Percentiles rank a stretch among this genome's conserved stretches.
These are phyloP conservation scores for Logfia minima DNA, from an alignment of 129 eudicot genomes.

Conservation along the genomic window DNA sequence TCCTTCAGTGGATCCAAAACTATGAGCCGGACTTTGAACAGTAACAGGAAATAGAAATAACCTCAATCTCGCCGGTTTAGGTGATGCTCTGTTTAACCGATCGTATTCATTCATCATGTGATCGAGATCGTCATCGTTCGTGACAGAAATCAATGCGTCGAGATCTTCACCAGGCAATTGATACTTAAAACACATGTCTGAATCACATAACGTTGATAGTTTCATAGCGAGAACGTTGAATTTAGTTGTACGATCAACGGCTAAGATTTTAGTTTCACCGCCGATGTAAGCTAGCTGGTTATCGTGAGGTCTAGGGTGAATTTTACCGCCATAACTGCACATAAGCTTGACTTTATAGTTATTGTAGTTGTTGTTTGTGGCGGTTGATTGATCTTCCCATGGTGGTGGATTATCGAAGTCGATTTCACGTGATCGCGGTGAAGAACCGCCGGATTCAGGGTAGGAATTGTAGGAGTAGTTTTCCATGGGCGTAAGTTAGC, in stretches of 20 bases:
- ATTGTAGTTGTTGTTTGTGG: conserved; percentile 10
- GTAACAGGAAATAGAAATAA: conserved; percentile 57
- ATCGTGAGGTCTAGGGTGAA: conserved; percentile 84
- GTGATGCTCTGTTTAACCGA: conserved; percentile 55
- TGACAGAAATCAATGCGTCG: conserved; percentile 87
- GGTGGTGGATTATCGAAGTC: conserved; percentile 88
- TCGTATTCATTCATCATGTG: conserved; percentile 97
- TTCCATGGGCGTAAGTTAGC: conserved; percentile 51
- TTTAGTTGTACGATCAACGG: conserved; percentile 65
- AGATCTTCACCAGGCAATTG: conserved; percentile 95
- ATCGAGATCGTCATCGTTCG: conserved; percentile 89
- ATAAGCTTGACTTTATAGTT: conserved; percentile 76
- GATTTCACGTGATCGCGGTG: conserved; percentile 89
- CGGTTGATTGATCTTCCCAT: conserved; percentile 61
- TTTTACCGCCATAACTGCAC: conserved; percentile 96
- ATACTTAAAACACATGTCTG: conserved; percentile 68
- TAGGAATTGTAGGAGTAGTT: conserved; percentile 75
- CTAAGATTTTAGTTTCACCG: conserved; percentile 83
- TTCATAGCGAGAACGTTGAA: conserved; percentile 47
- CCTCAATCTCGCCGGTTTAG: conserved; percentile 77
- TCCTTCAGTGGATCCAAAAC: conserved; percentile 62
- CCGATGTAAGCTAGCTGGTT: conserved; percentile 74
- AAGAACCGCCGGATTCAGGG: conserved; percentile 92
- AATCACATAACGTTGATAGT: conserved; percentile 44
- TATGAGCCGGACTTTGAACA: conserved; percentile 36